Conservation (phyloP, 2,329 filamentous ascomycete species). For the Sporothrix brasiliensis region DNA sequence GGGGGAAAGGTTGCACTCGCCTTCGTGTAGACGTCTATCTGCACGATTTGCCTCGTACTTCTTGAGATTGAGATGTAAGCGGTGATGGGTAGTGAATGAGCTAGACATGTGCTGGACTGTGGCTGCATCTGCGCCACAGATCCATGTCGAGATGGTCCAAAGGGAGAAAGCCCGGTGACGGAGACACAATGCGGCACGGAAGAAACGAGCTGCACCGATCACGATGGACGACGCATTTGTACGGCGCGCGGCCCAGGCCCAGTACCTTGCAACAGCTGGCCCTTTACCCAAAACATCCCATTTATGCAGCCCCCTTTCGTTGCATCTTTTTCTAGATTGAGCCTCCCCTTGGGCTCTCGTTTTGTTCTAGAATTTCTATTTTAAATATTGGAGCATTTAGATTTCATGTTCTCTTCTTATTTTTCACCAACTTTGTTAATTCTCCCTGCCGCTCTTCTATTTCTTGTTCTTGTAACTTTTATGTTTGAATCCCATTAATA, state of each 20-base stretch:
- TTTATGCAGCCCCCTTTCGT: conserved; percentile 3
- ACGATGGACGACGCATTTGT: neutral
- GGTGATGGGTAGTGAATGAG: neutral
- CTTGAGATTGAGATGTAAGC: neutral
- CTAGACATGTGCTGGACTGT: neutral
- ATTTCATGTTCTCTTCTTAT: neutral
- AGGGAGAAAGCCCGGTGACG: neutral
- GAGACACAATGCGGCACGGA: neutral
- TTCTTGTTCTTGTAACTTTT: neutral
- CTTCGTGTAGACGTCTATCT: neutral
- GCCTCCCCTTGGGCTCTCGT: neutral
- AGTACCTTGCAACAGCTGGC: neutral
- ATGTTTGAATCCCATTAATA: neutral
- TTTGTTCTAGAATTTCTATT: conserved; percentile 2
- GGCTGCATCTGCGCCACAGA: conserved; percentile 14
- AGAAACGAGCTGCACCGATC: neutral
- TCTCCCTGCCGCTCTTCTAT: neutral
- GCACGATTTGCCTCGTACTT: neutral
- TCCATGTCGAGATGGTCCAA: neutral
- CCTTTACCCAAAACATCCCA: conserved; percentile 2
- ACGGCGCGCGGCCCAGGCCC: conserved; percentile 7
- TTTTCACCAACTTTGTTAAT: neutral
- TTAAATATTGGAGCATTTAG: neutral
- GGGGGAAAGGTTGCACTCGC: conserved; percentile 12
- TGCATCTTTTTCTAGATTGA: neutral